Conservation (phyloP, 1,284 basidiomycete species). For the Cutaneotrichosporon sp. region DNA sequence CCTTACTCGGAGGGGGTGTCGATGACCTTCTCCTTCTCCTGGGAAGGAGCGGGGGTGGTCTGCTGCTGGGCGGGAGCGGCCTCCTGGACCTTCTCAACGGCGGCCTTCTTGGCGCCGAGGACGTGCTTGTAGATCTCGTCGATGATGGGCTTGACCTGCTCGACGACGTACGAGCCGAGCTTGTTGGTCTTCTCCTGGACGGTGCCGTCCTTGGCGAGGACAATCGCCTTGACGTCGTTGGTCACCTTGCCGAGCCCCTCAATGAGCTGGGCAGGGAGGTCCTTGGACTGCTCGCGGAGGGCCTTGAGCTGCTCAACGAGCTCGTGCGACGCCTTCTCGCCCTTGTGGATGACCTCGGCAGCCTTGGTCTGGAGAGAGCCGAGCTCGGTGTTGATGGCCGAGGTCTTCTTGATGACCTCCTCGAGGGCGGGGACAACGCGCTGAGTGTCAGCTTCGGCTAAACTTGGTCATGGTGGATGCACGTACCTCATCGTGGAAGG, state of each 20-base stretch:
- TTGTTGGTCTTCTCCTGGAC: constrained; percentile 53
- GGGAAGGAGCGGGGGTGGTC: neutral
- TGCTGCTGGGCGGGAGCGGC: constrained; percentile 3
- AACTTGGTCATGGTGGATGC: neutral
- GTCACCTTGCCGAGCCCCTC: constrained; percentile 47
- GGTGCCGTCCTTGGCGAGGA: constrained; percentile 48
- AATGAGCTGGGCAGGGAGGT: constrained; percentile 43
- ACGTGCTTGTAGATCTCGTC: constrained; percentile 52
- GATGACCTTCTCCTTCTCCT: neutral
- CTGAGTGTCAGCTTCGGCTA: constrained; percentile 24
- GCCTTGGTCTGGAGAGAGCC: constrained; percentile 35
- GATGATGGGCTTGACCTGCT: constrained; percentile 52
- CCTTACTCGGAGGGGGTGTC: neutral
- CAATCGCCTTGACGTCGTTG: constrained; percentile 47
- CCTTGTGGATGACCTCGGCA: constrained; percentile 41
- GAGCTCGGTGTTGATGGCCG: constrained; percentile 47
- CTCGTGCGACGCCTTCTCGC: constrained; percentile 42
- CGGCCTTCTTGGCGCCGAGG: constrained; percentile 43
- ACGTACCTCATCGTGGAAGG: constrained; percentile 49
- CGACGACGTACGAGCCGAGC: constrained; percentile 50
- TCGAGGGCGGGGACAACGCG: constrained; percentile 45
- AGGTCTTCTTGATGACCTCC: constrained; percentile 45
- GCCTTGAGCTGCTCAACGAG: constrained; percentile 48
- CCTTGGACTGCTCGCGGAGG: constrained; percentile 47
- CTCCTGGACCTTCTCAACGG: constrained; percentile 28